Conservation (phyloP, 352 stramenopile genomes). For the Pythium phragmitis region DNA sequence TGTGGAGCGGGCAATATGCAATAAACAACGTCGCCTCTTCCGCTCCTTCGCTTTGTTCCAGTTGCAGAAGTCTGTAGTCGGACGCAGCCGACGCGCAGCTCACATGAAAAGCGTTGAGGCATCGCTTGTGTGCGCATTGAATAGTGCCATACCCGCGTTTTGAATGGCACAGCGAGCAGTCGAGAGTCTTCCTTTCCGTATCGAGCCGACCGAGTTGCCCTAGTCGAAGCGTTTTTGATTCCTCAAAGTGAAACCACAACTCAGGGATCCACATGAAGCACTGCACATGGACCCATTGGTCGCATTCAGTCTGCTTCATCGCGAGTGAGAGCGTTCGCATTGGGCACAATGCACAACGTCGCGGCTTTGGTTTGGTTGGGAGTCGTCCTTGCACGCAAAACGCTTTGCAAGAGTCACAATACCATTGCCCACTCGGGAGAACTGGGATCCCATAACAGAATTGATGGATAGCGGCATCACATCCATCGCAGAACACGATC, state of each 20-base stretch:
- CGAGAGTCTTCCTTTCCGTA: conserved; percentile 52
- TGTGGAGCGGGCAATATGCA: conserved; percentile 65
- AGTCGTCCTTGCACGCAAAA: background rate
- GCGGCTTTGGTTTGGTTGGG: conserved; percentile 9
- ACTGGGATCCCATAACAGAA: conserved; percentile 83
- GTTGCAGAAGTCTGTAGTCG: conserved; percentile 59
- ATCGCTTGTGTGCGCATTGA: conserved; percentile 75
- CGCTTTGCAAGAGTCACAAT: conserved; percentile 62
- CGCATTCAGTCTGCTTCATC: conserved; percentile 61
- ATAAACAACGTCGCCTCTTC: conserved; percentile 56
- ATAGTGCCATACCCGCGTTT: conserved; percentile 57
- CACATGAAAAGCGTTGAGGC: conserved; percentile 76
- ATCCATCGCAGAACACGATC: conserved; percentile 91
- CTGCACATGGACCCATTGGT: conserved; percentile 79
- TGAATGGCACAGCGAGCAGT: conserved; percentile 76
- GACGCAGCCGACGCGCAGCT: conserved; percentile 63
- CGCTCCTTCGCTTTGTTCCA: conserved; percentile 34
- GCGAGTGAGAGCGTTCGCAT: conserved; percentile 45
- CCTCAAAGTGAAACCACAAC: conserved; percentile 43
- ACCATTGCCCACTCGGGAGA: conserved; percentile 79
- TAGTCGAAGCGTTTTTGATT: conserved; percentile 36
- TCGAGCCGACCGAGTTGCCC: conserved; percentile 52
- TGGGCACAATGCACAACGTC: conserved; percentile 63
- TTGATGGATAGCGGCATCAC: conserved; percentile 86
- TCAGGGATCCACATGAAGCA: conserved; percentile 88